Evolutionary conservation across 2,329 filamentous ascomycete species (phyloP).

Genomic region (Sporothrix brunneoviolacea): DNA sequence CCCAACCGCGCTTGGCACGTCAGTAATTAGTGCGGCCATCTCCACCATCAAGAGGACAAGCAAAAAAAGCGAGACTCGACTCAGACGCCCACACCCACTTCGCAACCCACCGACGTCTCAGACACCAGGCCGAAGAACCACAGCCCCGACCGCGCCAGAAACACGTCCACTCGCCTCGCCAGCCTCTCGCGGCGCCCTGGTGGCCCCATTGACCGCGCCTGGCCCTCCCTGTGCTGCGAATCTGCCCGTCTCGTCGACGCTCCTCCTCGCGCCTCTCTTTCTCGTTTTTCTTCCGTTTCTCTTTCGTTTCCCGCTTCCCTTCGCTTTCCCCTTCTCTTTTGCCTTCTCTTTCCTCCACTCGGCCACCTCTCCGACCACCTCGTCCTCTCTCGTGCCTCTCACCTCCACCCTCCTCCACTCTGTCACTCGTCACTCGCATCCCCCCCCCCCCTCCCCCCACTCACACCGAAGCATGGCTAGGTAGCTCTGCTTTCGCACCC

Average conservation of each 20-base stretch:
- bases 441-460: too few species aligned
- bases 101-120: background rate
- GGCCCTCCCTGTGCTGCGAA: background rate
- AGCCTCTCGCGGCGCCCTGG: background rate
- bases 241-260: background rate
- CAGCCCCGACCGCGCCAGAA: background rate
- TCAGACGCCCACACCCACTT: background rate
- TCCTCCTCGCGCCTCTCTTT: slow-evolving; percentile 2
- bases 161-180: background rate
- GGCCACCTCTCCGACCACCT: too few species aligned
- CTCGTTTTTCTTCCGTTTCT: background rate
- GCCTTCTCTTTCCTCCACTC: too few species aligned
- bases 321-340: too few species aligned
- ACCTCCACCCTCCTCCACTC: too few species aligned
- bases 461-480: too few species aligned
- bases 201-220: background rate
- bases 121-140: background rate
- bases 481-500: too few species aligned
- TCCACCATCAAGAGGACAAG: background rate
- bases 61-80: too few species aligned
- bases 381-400: too few species aligned
- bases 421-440: too few species aligned
- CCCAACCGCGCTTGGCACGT: too few species aligned
- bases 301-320: background rate
- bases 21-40: background rate